phyloP scores from a whole-genome alignment of 345 rosid species.

The Populus ilicifolia region DNA sequence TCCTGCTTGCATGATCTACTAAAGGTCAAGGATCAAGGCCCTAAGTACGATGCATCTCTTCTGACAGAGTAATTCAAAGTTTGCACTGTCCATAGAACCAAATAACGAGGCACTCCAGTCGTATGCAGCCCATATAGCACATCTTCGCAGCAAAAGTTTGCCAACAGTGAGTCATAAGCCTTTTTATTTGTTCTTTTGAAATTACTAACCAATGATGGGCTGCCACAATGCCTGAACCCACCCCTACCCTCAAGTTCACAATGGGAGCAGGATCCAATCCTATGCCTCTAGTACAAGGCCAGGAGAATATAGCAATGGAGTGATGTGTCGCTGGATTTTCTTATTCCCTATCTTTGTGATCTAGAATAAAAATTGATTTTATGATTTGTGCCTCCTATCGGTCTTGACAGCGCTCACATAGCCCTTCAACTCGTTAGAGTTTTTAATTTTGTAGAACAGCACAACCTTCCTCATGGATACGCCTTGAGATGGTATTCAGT shows the following conservation, averaged over 20 bases:
- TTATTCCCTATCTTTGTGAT: neutral
- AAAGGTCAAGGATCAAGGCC: slow-evolving; percentile 3
- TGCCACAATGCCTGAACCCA: neutral
- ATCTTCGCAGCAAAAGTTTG: slow-evolving; percentile 71
- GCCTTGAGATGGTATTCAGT: neutral
- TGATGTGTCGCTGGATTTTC: neutral
- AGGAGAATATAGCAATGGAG: neutral
- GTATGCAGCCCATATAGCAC: slow-evolving; percentile 71
- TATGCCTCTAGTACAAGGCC: neutral
- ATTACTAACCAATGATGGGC: neutral
- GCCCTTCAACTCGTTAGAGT: no score
- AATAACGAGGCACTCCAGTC: slow-evolving; percentile 77
- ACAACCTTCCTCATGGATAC: neutral
- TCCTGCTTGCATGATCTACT: slow-evolving; percentile 3
- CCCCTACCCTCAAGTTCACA: neutral
- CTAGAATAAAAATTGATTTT: neutral
- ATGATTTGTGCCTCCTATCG: neutral
- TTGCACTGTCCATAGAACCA: slow-evolving; percentile 89
- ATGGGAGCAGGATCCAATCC: neutral
- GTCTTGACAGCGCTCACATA: neutral
- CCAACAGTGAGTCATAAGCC: slow-evolving; percentile 57
- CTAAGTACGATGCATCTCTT: slow-evolving; percentile 12
- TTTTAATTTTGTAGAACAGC: neutral
- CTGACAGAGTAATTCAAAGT: slow-evolving; percentile 78
- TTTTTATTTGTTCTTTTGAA: neutral